These are phyloP conservation scores for Bassia scoparia DNA, from an alignment of 148 eudicot species.

Conservation along the genomic window DNA sequence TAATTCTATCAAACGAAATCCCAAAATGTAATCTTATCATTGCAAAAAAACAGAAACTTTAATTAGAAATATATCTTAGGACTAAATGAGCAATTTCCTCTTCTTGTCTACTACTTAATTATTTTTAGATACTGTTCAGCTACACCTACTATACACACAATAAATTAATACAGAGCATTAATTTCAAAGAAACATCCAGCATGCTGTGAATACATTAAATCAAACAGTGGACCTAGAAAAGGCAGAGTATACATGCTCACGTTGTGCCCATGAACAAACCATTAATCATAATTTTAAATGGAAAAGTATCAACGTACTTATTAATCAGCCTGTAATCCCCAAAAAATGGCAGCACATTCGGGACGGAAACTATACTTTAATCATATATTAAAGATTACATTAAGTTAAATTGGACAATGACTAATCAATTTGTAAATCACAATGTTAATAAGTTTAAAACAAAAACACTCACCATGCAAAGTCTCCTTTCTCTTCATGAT, in stretches of 20 bases:
- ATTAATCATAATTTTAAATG: background rate
- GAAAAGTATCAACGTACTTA: background rate
- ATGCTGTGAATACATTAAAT: background rate
- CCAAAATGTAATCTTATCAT: background rate
- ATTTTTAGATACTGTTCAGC: background rate
- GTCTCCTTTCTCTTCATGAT: conserved; percentile 91
- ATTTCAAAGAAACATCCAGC: background rate
- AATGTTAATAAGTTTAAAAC: background rate
- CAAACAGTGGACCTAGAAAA: background rate
- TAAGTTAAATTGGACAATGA: background rate
- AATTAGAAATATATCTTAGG: background rate
- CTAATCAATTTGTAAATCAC: background rate
- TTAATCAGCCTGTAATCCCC: background rate
- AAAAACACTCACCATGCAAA: conserved; percentile 56
- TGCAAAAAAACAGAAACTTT: background rate
- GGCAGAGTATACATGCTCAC: background rate
- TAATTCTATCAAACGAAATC: background rate
- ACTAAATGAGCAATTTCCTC: background rate
- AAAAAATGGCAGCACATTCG: conserved; percentile 11
- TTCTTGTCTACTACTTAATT: too few relatives aligned
- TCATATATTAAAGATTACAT: background rate
- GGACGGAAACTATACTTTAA: background rate
- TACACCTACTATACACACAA: background rate
- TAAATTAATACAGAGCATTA: background rate
- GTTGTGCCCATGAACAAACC: conserved; percentile 1